Percentiles rank a stretch among this genome's conserved stretches.
These are phyloP conservation scores for Juglanconis oblonga DNA, from an alignment of 2,329 filamentous ascomycete species.

Conservation along the genomic window DNA sequence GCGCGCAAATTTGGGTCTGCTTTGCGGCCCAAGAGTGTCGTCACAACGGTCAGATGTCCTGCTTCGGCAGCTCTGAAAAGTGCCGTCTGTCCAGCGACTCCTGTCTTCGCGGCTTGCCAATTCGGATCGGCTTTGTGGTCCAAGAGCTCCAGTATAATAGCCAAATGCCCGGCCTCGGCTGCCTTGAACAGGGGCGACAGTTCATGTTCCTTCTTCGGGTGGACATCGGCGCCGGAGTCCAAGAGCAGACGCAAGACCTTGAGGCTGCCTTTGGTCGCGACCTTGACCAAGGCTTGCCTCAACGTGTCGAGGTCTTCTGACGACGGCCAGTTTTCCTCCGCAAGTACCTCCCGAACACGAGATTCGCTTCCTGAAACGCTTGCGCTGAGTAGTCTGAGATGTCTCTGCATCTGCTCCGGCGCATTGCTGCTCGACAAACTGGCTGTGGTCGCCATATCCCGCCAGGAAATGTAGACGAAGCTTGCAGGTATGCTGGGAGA, in stretches of 20 bases:
- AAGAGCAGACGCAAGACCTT: conserved; percentile 35
- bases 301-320: conserved; percentile 33
- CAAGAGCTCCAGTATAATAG: conserved; percentile 32
- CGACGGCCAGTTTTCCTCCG: conserved; percentile 33
- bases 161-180: conserved; percentile 34
- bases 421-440: conserved; percentile 35
- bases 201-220: conserved; percentile 33
- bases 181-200: conserved; percentile 35
- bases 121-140: conserved; percentile 31
- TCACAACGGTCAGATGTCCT: conserved; percentile 32
- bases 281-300: conserved; percentile 36
- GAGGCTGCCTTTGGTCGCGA: conserved; percentile 33
- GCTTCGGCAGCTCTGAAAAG: conserved; percentile 36
- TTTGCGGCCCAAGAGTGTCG: conserved; percentile 29
- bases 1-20: conserved; percentile 32
- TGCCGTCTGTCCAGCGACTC: conserved; percentile 31
- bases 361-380: conserved; percentile 35
- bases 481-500: not conserved
- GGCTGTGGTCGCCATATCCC: conserved; percentile 6
- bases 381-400: conserved; percentile 34
- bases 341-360: conserved; percentile 33
- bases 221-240: conserved; percentile 34
- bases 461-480: not conserved
- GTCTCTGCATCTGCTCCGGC: conserved; percentile 31
- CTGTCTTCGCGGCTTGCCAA: conserved; percentile 20